These are phyloP conservation scores for Purpureocillium takamizusanense DNA, from an alignment of 2,329 filamentous ascomycete genomes.

Conservation along the genomic window DNA sequence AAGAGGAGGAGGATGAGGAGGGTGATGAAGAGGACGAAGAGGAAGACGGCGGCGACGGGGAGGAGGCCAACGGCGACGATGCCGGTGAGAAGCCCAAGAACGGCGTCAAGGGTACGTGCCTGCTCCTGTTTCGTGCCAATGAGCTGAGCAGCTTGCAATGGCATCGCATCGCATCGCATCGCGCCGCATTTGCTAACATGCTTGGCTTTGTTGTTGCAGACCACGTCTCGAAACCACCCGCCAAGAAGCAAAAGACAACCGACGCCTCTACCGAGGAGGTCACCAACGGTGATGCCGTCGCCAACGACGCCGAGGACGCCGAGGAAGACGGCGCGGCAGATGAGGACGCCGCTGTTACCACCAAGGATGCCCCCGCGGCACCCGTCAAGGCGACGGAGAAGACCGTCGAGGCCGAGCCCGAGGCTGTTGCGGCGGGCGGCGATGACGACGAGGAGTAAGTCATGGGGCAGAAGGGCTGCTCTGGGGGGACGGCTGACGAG, in stretches of 20 bases:
- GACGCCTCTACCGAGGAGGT: conserved; percentile 19
- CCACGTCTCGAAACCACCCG: conserved; percentile 34
- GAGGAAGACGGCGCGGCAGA: conserved; percentile 21
- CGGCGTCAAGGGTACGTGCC: conserved; percentile 24
- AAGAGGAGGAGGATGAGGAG: conserved; percentile 27
- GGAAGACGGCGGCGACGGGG: conserved; percentile 21
- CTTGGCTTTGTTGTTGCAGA: no score
- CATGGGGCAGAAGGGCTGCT: no score
- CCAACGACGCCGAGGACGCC: conserved; percentile 23
- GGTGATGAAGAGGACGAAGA: conserved; percentile 27
- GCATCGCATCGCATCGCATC: no score
- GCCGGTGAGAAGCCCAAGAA: conserved; percentile 16
- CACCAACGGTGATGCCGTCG: conserved; percentile 24
- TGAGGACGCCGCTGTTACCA: conserved; percentile 11
- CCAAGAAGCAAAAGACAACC: conserved; percentile 42
- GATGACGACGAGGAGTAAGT: no score
- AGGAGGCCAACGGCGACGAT: conserved; percentile 14
- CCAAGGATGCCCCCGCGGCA: conserved; percentile 14
- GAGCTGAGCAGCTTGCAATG: not conserved
- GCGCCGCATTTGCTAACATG: no score
- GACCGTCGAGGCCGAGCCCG: conserved; percentile 14
- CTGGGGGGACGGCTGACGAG: no score
- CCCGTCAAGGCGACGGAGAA: conserved; percentile 15
- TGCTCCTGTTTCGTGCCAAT: not conserved
- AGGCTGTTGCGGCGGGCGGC: conserved; percentile 18